Percentiles rank a stretch among this genome's conserved stretches.
Conservation (phyloP, 352 stramenopile species). For the Blastocystis sp. region DNA sequence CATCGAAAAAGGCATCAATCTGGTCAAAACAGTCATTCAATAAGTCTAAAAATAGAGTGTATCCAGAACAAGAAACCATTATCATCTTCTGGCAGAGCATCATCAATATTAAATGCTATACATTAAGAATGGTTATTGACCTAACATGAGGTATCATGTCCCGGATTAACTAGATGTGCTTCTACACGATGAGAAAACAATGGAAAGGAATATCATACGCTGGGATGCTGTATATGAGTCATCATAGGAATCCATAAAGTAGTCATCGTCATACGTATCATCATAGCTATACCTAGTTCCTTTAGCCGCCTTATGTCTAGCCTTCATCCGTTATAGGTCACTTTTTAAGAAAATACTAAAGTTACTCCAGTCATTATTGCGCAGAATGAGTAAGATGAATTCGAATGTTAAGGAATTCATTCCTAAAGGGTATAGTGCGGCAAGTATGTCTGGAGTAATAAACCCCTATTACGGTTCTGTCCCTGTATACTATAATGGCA, state of each 20-base stretch:
- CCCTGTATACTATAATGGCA: background rate
- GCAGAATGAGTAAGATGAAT: background rate
- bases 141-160: background rate
- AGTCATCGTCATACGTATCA: constrained; percentile 25
- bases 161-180: background rate
- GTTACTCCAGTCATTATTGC: no score
- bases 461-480: background rate
- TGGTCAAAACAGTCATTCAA: constrained; percentile 53
- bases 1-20: constrained; percentile 22
- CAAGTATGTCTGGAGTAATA: background rate
- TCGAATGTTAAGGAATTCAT: background rate
- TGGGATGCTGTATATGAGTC: constrained; percentile 1
- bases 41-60: background rate
- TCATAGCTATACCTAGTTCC: constrained; percentile 55
- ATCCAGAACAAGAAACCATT: background rate
- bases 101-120: background rate
- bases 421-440: background rate
- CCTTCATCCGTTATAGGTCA: background rate
- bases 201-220: background rate
- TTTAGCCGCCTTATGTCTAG: constrained; percentile 33
- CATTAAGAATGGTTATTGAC: background rate
- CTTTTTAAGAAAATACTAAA: no score
- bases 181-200: background rate
- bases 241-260: constrained; percentile 17
- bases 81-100: constrained; percentile 1